These are phyloP conservation scores for Rosa lucieae DNA, from an alignment of 306 rosid genomes.

Conservation along the genomic window DNA sequence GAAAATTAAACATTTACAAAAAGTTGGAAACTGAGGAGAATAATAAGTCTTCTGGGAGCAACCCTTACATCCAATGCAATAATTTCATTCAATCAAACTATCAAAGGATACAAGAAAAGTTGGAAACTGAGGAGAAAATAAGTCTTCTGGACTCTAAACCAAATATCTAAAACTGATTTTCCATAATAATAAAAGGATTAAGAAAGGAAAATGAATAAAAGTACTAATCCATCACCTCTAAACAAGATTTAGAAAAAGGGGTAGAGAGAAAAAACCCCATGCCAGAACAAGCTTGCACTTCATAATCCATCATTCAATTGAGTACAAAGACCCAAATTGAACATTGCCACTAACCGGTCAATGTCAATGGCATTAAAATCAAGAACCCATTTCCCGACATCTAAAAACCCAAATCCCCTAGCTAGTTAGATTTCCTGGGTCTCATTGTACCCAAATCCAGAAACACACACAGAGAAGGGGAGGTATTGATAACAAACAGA, in stretches of 20 bases:
- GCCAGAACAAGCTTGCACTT: neutral
- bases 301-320: neutral
- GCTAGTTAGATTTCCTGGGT: neutral
- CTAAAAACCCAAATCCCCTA: constrained; percentile 2
- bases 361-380: neutral
- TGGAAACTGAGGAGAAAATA: neutral
- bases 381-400: neutral
- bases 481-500: neutral
- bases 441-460: neutral
- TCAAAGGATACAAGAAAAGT: too few relatives aligned
- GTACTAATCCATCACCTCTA: neutral
- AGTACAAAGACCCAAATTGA: neutral
- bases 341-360: neutral
- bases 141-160: neutral
- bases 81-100: neutral
- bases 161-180: neutral
- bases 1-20: too few relatives aligned
- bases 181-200: neutral
- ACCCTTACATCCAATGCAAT: neutral
- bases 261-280: neutral
- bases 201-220: neutral
- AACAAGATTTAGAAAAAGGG: neutral
- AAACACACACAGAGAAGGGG: neutral
- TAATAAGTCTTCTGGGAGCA: neutral
- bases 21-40: neutral